These are phyloP conservation scores for Astrocystis sublimbata DNA, from an alignment of 495 filamentous ascomycete species.

Conservation along the genomic window DNA sequence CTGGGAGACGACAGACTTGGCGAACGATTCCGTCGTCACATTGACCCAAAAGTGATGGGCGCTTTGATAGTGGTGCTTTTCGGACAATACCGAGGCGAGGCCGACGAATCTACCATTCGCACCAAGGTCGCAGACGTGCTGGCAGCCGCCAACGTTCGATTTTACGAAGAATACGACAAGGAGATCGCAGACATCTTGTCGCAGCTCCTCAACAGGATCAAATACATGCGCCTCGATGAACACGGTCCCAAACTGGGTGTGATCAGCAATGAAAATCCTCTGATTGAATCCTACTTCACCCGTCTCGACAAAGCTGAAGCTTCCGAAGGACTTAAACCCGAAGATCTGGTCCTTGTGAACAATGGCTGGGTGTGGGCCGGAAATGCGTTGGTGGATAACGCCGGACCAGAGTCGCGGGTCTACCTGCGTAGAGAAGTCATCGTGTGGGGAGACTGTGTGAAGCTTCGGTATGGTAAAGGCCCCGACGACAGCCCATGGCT, in stretches of 20 bases:
- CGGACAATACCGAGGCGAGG: constrained; percentile 62
- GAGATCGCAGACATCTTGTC: constrained; percentile 82
- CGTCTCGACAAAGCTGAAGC: constrained; percentile 77
- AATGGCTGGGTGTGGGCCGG: constrained; percentile 99
- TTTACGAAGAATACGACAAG: constrained; percentile 86
- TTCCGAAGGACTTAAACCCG: constrained; percentile 74
- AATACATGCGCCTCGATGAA: constrained; percentile 87
- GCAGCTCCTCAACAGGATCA: constrained; percentile 90
- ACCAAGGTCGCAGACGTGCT: constrained; percentile 62
- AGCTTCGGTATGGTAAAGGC: constrained; percentile 82
- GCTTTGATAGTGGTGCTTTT: constrained; percentile 67
- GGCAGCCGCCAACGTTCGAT: constrained; percentile 81
- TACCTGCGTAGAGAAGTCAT: constrained; percentile 95
- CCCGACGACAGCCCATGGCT: constrained; percentile 88
- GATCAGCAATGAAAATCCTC: constrained; percentile 70
- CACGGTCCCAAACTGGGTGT: constrained; percentile 86
- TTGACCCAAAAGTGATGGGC: constrained; percentile 68
- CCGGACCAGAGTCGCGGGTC: constrained; percentile 81
- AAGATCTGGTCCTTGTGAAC: constrained; percentile 81
- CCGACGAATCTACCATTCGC: constrained; percentile 49
- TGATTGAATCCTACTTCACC: constrained; percentile 97
- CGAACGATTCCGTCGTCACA: constrained; percentile 69
- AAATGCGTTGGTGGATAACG: constrained; percentile 90
- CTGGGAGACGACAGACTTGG: constrained; percentile 69
- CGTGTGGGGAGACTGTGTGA: constrained; percentile 98